These are phyloP conservation scores for Pythium sp. DNA, from an alignment of 352 stramenopile species.

Conservation along the genomic window DNA sequence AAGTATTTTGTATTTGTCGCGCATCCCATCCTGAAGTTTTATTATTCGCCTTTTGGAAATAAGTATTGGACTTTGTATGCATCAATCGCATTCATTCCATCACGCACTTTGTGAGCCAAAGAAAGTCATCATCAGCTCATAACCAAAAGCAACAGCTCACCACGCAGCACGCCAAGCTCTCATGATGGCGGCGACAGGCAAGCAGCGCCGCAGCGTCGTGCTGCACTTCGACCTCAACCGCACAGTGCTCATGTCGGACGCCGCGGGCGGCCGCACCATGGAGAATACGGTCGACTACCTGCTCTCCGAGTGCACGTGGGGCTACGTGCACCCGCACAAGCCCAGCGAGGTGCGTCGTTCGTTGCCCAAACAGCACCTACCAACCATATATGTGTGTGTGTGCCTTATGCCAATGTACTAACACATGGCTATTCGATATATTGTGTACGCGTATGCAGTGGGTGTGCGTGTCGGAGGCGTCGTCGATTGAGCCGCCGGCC, in stretches of 20 bases:
- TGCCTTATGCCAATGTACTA: too few species aligned
- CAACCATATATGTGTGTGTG: too few species aligned
- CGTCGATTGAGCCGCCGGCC: constrained; percentile 41
- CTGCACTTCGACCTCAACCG: constrained; percentile 90
- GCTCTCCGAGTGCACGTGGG: constrained; percentile 79
- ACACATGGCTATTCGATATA: too few species aligned
- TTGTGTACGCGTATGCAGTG: constrained; percentile 25
- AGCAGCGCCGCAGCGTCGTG: constrained; percentile 44
- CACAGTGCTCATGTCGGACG: constrained; percentile 88
- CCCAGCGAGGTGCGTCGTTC: constrained; percentile 26
- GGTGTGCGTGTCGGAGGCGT: constrained; percentile 57
- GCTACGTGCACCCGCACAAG: constrained; percentile 37
- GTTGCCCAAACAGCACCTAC: too few species aligned
- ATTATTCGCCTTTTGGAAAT: too few species aligned
- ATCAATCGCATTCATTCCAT: too few species aligned
- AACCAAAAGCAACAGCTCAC: neutral
- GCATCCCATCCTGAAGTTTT: too few species aligned
- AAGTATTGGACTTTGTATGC: too few species aligned
- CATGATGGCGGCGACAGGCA: constrained; percentile 3
- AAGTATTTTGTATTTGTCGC: too few species aligned
- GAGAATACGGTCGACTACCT: constrained; percentile 88
- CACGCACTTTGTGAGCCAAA: neutral
- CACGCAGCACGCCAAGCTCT: neutral
- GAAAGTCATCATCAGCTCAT: neutral
- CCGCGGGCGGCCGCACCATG: constrained; percentile 83